These are phyloP conservation scores for Novymonas esmeraldas DNA, from an alignment of 208 protist genomes.

Conservation along the genomic window DNA sequence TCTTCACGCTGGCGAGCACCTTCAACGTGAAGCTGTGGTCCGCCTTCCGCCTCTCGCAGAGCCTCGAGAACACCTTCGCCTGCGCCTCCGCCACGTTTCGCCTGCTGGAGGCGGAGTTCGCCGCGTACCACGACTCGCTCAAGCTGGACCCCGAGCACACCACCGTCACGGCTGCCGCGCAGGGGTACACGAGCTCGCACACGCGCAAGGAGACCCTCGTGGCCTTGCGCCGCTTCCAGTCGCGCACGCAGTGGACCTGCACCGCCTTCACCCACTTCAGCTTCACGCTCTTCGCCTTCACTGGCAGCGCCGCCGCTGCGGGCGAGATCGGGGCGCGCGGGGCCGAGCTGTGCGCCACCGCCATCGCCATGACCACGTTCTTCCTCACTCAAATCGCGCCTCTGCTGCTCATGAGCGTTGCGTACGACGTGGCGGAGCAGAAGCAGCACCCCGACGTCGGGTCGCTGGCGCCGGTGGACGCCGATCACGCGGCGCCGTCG, in stretches of 20 bases:
- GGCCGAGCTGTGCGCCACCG: slow-evolving; percentile 22
- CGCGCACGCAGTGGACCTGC: slow-evolving; percentile 31
- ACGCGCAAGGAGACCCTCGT: slow-evolving; percentile 30
- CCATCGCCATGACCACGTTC: slow-evolving; percentile 32
- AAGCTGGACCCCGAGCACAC: background rate
- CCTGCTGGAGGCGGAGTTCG: slow-evolving; percentile 26
- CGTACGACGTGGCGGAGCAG: slow-evolving; percentile 16
- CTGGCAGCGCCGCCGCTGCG: slow-evolving; percentile 25
- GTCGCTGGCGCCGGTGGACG: slow-evolving; percentile 8
- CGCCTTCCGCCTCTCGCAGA: slow-evolving; percentile 44
- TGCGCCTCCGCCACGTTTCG: slow-evolving; percentile 24
- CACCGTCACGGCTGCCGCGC: background rate
- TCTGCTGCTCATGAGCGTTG: slow-evolving; percentile 25
- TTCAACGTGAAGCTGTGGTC: slow-evolving; percentile 42
- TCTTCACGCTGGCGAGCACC: slow-evolving; percentile 38
- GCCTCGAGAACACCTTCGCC: slow-evolving; percentile 24
- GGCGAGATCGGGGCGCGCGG: slow-evolving; percentile 33
- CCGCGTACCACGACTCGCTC: slow-evolving; percentile 12
- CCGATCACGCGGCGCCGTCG: slow-evolving; percentile 16
- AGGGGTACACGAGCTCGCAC: slow-evolving; percentile 6
- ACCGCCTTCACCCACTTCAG: slow-evolving; percentile 38
- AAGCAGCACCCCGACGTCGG: slow-evolving; percentile 13
- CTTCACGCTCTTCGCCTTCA: slow-evolving; percentile 34
- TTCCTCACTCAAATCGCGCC: slow-evolving; percentile 30
- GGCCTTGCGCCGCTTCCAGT: slow-evolving; percentile 20